Evolutionary conservation across 116 monocot species (phyloP), one percentile per base, ranked within the genome.

Genomic region (Trichopus zeylanicus): DNA sequence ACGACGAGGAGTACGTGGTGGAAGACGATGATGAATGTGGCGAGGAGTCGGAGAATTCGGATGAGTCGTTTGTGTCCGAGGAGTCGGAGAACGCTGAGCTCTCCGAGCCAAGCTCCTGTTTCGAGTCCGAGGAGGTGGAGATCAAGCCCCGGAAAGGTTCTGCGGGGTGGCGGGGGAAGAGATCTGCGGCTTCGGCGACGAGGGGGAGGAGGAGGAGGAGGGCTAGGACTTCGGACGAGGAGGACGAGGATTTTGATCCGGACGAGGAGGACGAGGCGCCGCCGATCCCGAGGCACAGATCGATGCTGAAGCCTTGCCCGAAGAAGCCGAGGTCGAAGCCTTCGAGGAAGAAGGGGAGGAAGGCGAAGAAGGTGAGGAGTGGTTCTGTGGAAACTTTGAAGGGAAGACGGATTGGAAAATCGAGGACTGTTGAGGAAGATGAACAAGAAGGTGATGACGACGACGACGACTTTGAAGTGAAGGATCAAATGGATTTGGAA

Each of bases 161-260:
- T n/a, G 71, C 30, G 6, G 2, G 48, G 67, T 46, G 21, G 26
- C 29, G 35, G 37, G 29, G 51, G 5, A 8, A 0, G 42, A n/a
- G 16, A 12, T 13, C 12, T 16, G n/a, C 20, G 32, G 51, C 39
- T 29, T n/a, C 16, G 54, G 31, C 27, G 46, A 31, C 29, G 33
- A 38, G 49, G 30, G 51, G 48, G 20, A 8, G 13, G 60, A 55
- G 48, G 29, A 20, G 30, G 21, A 16, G 20, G 26, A 35, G 19
- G 60, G 60, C 22, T 19, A 2, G 35, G 22, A 22, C 4, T 25
- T 48, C 51, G 53, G 37, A 29, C 31, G 58, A 48, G 20, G 76
- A 78, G 6, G 82, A 83, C 11, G 78, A 77, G 64, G 86, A 91
- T 57, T 91, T 85, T 53, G 60, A 65, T 19, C 70, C 68, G 0